Percentiles rank a stretch among this genome's conserved stretches.
Evolutionary conservation across 2,329 filamentous ascomycete genomes (phyloP).

Genomic region (Periconia digitata): DNA sequence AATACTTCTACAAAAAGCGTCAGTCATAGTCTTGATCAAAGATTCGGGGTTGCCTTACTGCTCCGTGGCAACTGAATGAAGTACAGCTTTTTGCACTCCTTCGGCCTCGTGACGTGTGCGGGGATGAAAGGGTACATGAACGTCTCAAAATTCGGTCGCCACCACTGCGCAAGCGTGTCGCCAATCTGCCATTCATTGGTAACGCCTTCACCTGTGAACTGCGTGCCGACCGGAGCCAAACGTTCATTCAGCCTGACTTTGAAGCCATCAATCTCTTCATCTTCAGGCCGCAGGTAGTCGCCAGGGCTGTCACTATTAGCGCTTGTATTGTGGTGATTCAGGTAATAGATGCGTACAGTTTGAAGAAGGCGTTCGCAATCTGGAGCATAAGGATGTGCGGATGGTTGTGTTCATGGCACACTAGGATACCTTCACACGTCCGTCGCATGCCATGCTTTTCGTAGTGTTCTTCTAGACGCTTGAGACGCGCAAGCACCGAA

Average conservation of each 20-base stretch:
- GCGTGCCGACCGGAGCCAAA: constrained; percentile 84
- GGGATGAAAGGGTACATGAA: constrained; percentile 99
- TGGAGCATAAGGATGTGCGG: constrained; percentile 98
- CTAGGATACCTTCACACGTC: constrained; percentile 93
- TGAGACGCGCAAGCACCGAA: constrained; percentile 87
- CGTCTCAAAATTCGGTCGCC: constrained; percentile 97
- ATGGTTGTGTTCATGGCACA: constrained; percentile 99
- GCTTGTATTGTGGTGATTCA: not conserved
- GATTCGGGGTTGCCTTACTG: constrained; percentile 61
- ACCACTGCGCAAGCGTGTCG: constrained; percentile 97
- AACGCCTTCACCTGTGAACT: constrained; percentile 78
- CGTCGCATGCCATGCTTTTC: constrained; percentile 90
- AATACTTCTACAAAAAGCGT: constrained; percentile 70
- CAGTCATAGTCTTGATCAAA: constrained; percentile 15
- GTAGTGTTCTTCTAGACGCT: constrained; percentile 96
- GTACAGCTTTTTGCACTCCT: constrained; percentile 99
- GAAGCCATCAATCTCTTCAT: constrained; percentile 94
- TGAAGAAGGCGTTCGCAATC: constrained; percentile 99
- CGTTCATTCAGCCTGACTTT: constrained; percentile 90
- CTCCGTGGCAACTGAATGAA: constrained; percentile 91
- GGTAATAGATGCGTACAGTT: constrained; percentile 60
- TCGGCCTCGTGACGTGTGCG: constrained; percentile 91
- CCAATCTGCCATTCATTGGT: constrained; percentile 94
- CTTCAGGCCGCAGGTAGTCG: constrained; percentile 86
- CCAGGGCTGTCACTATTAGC: constrained; percentile 62